A percentile compares a stretch with the other conserved stretches of the same genome.
phyloP scores from a whole-genome alignment of 2,329 filamentous ascomycete genomes.

The Sporothrix curviconia region DNA sequence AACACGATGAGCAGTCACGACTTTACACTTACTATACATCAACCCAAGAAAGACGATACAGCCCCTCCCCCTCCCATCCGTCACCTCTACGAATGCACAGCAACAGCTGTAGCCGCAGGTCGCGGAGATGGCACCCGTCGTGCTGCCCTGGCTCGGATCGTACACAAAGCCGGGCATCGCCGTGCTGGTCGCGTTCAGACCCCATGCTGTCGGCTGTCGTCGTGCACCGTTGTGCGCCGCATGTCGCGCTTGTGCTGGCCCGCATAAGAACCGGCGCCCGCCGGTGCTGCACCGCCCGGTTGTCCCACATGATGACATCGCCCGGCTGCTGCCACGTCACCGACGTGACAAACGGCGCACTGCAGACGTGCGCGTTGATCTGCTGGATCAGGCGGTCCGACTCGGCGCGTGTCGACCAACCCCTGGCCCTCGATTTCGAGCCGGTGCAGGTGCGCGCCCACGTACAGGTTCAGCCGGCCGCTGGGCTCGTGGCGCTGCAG shows the following conservation, averaged over 20 bases:
- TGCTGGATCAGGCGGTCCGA: constrained; percentile 31
- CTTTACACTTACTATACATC: too few species aligned
- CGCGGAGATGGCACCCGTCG: background rate
- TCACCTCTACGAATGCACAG: background rate
- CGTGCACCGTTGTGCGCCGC: constrained; percentile 51
- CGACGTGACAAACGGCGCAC: constrained; percentile 39
- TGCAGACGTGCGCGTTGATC: constrained; percentile 42
- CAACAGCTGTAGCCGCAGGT: background rate
- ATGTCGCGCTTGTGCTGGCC: constrained; percentile 46
- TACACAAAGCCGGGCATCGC: constrained; percentile 22
- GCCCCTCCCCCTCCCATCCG: background rate
- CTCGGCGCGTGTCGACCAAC: constrained; percentile 20
- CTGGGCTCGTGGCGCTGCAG: constrained; percentile 46
- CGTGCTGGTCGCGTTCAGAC: constrained; percentile 26
- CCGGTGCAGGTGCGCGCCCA: constrained; percentile 48
- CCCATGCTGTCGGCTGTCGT: constrained; percentile 33
- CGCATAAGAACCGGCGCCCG: constrained; percentile 40
- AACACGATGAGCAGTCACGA: too few species aligned
- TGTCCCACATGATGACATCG: constrained; percentile 55
- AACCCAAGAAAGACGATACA: too few species aligned
- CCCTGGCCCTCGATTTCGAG: constrained; percentile 31
- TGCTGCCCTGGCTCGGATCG: constrained; percentile 1
- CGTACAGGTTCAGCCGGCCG: constrained; percentile 46
- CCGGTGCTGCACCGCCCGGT: constrained; percentile 51
- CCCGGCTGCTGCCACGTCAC: constrained; percentile 42